Evolutionary conservation across 148 eudicot species (phyloP).

Genomic region (Rhododendron mucronatum): DNA sequence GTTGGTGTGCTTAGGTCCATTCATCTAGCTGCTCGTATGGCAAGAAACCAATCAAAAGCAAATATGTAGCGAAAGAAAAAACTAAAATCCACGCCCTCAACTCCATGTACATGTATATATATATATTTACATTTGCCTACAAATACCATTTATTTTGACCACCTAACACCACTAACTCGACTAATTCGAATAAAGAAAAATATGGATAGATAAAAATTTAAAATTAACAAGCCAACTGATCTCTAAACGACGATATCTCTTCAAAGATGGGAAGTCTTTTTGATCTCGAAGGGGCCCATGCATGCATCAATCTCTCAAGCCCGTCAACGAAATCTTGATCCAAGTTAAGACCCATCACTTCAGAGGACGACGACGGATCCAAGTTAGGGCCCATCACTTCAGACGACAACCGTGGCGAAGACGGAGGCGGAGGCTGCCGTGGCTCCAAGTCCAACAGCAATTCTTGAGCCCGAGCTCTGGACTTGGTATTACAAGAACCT

Average conservation of each 20-base stretch:
- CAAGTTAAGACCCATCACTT: constrained; percentile 5
- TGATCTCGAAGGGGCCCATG: constrained; percentile 26
- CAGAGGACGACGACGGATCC: constrained; percentile 6
- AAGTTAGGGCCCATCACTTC: constrained; percentile 6
- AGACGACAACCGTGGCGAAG: not conserved
- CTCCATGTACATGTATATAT: not conserved
- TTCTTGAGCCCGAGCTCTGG: constrained; percentile 31
- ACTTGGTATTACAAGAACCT: constrained; percentile 36
- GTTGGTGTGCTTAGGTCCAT: too few species aligned
- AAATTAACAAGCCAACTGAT: constrained; percentile 28
- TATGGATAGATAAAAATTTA: not conserved
- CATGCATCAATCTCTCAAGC: constrained; percentile 33
- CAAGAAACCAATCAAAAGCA: not conserved
- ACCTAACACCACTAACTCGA: not conserved
- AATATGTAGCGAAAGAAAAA: not conserved
- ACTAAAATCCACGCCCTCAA: not conserved
- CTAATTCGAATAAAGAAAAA: not conserved
- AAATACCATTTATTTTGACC: not conserved
- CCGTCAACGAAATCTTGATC: constrained; percentile 36
- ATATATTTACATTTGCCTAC: not conserved
- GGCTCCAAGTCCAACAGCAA: constrained; percentile 31
- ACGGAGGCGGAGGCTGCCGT: not conserved
- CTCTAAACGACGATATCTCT: constrained; percentile 34
- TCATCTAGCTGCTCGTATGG: too few species aligned
- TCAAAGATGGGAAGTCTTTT: constrained; percentile 50